phyloP scores from a whole-genome alignment of 1,284 basidiomycete genomes.

The Paramarasmius palmivorus region DNA sequence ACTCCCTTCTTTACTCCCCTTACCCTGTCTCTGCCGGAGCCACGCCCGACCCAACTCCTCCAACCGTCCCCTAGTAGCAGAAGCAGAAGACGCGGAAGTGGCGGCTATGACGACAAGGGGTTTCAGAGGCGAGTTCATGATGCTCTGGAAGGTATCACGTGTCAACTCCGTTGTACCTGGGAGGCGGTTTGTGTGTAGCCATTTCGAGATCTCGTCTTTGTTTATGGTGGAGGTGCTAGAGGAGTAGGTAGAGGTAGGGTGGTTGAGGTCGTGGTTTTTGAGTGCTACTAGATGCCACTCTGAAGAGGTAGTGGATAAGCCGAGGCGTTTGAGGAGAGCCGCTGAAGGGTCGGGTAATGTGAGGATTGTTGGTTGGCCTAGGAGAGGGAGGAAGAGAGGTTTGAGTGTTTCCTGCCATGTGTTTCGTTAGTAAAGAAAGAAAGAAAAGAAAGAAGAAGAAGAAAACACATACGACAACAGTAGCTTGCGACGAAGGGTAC shows the following conservation, averaged over 20 bases:
- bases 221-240: not conserved
- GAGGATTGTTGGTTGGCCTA: slow-evolving; percentile 73
- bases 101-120: slow-evolving; percentile 80
- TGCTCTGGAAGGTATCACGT: slow-evolving; percentile 71
- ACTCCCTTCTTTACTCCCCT: not conserved
- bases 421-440: too few relatives aligned
- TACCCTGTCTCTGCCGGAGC: too few relatives aligned
- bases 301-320: slow-evolving; percentile 36
- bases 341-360: slow-evolving; percentile 46
- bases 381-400: slow-evolving; percentile 45
- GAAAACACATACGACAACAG: slow-evolving; percentile 41
- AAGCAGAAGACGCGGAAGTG: slow-evolving; percentile 32
- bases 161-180: slow-evolving; percentile 73
- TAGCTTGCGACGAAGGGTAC: slow-evolving; percentile 47
- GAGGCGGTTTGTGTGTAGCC: slow-evolving; percentile 68
- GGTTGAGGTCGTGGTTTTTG: slow-evolving; percentile 62
- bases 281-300: slow-evolving; percentile 69
- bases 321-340: slow-evolving; percentile 52
- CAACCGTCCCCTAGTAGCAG: too few relatives aligned
- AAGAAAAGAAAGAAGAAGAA: not conserved
- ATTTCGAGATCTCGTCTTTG: slow-evolving; percentile 36
- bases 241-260: slow-evolving; percentile 25
- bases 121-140: slow-evolving; percentile 76
- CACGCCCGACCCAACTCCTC: slow-evolving; percentile 36
- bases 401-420: slow-evolving; percentile 34